These are phyloP conservation scores for Saccharomyces mikatae DNA, from an alignment of 805 yeast species.

Conservation along the genomic window DNA sequence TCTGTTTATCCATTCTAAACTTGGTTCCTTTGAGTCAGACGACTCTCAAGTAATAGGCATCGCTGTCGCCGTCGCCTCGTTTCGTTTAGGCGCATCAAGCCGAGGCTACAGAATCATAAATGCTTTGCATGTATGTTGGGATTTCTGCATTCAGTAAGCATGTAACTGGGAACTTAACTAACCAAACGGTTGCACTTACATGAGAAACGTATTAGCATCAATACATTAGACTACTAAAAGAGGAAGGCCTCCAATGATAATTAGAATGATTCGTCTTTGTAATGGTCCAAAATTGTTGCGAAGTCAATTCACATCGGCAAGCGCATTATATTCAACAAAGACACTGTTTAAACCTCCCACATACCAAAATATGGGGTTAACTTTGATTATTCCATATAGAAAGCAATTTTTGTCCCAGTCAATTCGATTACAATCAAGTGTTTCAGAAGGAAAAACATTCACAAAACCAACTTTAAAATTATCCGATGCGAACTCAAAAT, in stretches of 20 bases:
- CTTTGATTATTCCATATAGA: not conserved
- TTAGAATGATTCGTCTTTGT: not conserved
- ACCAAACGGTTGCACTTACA: not conserved
- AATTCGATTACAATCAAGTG: not conserved
- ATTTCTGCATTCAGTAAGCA: not conserved
- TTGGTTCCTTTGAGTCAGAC: not conserved
- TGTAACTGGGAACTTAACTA: not conserved
- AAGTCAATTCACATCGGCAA: not conserved
- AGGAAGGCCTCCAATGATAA: not conserved
- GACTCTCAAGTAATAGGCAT: not conserved
- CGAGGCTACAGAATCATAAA: not conserved
- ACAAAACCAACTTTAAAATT: conserved; percentile 9
- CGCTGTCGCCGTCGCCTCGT: not conserved
- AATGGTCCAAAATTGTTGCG: not conserved
- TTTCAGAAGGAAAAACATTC: not conserved
- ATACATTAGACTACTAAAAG: not conserved
- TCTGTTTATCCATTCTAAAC: not conserved
- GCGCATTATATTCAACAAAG: not conserved
- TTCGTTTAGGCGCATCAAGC: not conserved
- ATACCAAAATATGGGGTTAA: not conserved
- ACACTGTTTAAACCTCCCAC: not conserved
- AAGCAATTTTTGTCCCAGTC: not conserved
- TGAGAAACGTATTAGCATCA: not conserved
- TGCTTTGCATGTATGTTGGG: not conserved
- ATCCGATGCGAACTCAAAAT: conserved; percentile 30